These are phyloP conservation scores for Neoboletus subvelutipes DNA, from an alignment of 768 basidiomycete species.

Conservation along the genomic window DNA sequence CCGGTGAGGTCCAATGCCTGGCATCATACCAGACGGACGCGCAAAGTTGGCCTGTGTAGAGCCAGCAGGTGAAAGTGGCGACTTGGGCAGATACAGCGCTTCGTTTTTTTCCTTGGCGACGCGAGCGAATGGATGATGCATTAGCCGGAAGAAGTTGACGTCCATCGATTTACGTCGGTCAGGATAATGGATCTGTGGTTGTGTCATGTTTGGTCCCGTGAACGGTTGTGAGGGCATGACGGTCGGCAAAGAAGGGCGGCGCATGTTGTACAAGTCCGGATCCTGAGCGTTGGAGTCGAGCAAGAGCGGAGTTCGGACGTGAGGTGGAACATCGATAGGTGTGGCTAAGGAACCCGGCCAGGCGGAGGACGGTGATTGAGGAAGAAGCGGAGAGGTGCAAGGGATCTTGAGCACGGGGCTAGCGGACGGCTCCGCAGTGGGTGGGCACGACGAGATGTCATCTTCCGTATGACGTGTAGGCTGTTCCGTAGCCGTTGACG, in stretches of 20 bases:
- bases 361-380: constrained; percentile 2
- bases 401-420: constrained; percentile 26
- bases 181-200: constrained; percentile 32
- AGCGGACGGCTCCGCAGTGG: constrained; percentile 2
- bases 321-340: constrained; percentile 21
- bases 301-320: constrained; percentile 23
- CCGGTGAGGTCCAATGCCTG: constrained; percentile 41
- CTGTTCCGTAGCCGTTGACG: constrained; percentile 43
- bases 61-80: constrained; percentile 33
- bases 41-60: constrained; percentile 35
- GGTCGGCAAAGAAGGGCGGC: constrained; percentile 59
- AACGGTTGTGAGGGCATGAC: constrained; percentile 31
- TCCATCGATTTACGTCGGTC: constrained; percentile 41
- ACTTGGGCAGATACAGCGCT: constrained; percentile 33
- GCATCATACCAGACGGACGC: constrained; percentile 31
- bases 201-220: constrained; percentile 34
- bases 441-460: constrained; percentile 2
- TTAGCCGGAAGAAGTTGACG: constrained; percentile 49
- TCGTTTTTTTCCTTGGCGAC: constrained; percentile 37
- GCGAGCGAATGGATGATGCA: constrained; percentile 42
- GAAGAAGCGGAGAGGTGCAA: constrained; percentile 17
- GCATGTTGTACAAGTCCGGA: constrained; percentile 34
- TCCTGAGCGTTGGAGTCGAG: constrained; percentile 26
- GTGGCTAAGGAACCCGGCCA: constrained; percentile 40
- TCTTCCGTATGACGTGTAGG: constrained; percentile 28